Evolutionary conservation across 805 yeast species (phyloP).

Genomic region (Suhomyces emberorum): DNA sequence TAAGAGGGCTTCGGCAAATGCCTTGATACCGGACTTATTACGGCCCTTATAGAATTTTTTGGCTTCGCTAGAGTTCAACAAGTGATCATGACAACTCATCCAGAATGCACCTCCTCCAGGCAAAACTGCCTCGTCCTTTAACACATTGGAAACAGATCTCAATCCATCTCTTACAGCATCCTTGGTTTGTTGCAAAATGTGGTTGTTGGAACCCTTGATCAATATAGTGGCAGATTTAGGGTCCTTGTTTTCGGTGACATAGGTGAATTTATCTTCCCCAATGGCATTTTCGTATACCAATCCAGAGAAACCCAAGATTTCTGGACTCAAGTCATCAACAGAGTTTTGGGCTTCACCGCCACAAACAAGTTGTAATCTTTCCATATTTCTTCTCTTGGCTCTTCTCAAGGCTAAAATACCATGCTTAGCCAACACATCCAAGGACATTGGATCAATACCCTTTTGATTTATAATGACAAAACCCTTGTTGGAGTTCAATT

Average conservation of each 20-base stretch:
- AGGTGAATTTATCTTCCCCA: conserved; percentile 97
- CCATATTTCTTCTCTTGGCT: conserved; percentile 99
- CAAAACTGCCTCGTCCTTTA: conserved; percentile 78
- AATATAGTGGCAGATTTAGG: conserved; percentile 90
- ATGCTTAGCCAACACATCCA: conserved; percentile 90
- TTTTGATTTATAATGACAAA: conserved; percentile 96
- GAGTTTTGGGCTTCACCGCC: conserved; percentile 98
- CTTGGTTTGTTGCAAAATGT: conserved; percentile 85
- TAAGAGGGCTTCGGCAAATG: conserved; percentile 88
- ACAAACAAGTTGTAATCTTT: conserved; percentile 89
- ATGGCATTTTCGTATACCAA: conserved; percentile 86
- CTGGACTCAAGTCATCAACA: conserved; percentile 85
- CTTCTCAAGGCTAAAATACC: conserved; percentile 92
- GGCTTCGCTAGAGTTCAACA: conserved; percentile 43
- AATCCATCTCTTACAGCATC: conserved; percentile 98
- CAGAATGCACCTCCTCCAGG: conserved; percentile 99
- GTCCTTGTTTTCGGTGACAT: conserved; percentile 82
- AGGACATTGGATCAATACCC: conserved; percentile 97
- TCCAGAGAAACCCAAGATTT: conserved; percentile 83
- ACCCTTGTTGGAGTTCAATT: conserved; percentile 63
- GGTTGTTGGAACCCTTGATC: conserved; percentile 90
- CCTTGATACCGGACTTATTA: conserved; percentile 84
- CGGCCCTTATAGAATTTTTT: conserved; percentile 72
- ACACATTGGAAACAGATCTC: conserved; percentile 88
- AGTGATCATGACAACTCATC: conserved; percentile 72